Percentiles rank a stretch among this genome's conserved stretches.
Conservation (phyloP, 768 basidiomycete genomes). For the Termitomyces sp. region DNA sequence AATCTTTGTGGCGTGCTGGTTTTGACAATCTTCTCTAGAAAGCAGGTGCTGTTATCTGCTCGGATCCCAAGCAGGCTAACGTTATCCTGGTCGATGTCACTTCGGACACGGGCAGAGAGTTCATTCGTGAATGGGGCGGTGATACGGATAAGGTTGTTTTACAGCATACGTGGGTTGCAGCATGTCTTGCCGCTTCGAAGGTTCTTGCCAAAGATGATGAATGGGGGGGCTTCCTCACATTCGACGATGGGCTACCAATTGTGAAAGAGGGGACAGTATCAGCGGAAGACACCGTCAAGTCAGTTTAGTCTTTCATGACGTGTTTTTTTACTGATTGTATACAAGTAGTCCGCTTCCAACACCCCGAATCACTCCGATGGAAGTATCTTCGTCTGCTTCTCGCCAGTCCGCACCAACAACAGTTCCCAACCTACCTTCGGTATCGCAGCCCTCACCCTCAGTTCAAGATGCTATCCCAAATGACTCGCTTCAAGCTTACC, state of each 20-base stretch:
- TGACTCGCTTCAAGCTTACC: neutral
- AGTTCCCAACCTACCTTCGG: neutral
- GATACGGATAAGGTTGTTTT: slow-evolving; percentile 50
- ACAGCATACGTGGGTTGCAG: slow-evolving; percentile 45
- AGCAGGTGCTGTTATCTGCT: slow-evolving; percentile 48
- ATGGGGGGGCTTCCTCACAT: slow-evolving; percentile 44
- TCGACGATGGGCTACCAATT: slow-evolving; percentile 34
- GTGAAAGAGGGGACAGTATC: slow-evolving; percentile 33
- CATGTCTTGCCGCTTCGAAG: slow-evolving; percentile 35
- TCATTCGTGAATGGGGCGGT: slow-evolving; percentile 53
- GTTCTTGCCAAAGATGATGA: slow-evolving; percentile 41
- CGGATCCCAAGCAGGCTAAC: slow-evolving; percentile 44
- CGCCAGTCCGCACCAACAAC: neutral
- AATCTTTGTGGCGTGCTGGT: neutral
- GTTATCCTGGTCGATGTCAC: slow-evolving; percentile 56
- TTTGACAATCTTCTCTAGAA: slow-evolving; percentile 27
- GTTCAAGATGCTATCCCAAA: neutral
- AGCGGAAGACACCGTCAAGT: slow-evolving; percentile 35
- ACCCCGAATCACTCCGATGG: slow-evolving; percentile 50
- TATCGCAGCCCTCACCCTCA: neutral
- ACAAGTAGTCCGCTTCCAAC: slow-evolving; percentile 59
- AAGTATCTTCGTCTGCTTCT: slow-evolving; percentile 9
- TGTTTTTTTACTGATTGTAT: slow-evolving; percentile 8
- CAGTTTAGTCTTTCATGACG: slow-evolving; percentile 20
- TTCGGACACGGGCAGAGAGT: slow-evolving; percentile 44